Conservation (phyloP, 176 grass and related monocot genomes). For the Avena atlantica region DNA sequence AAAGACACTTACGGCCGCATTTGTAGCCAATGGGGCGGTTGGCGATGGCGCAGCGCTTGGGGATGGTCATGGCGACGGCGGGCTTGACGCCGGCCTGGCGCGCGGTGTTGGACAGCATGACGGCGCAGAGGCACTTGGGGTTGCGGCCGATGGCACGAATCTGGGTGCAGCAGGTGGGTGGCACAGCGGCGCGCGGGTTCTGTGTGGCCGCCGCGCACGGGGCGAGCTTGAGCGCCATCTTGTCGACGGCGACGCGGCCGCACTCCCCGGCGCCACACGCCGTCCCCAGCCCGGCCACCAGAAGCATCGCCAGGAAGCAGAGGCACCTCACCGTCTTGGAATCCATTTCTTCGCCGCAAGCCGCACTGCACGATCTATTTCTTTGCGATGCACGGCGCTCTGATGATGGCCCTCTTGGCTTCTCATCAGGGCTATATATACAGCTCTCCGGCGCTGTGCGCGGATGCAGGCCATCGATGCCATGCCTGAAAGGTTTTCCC, state of each 20-base stretch:
- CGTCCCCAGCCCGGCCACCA: constrained; percentile 39
- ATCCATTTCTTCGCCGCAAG: constrained; percentile 46
- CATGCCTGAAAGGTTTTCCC: constrained; percentile 30
- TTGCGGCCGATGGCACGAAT: constrained; percentile 62
- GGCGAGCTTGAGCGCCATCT: constrained; percentile 62
- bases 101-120: constrained; percentile 80
- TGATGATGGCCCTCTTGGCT: neutral
- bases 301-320: constrained; percentile 47
- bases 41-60: constrained; percentile 81
- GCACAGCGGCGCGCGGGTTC: constrained; percentile 54
- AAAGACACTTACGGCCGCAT: constrained; percentile 59
- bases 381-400: neutral
- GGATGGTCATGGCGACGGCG: constrained; percentile 74
- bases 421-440: constrained; percentile 37
- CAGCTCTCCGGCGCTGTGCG: constrained; percentile 1
- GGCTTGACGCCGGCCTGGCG: constrained; percentile 72
- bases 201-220: constrained; percentile 70
- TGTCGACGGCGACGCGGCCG: constrained; percentile 56
- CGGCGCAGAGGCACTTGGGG: constrained; percentile 77
- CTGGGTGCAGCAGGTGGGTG: constrained; percentile 63
- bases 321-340: constrained; percentile 42
- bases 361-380: neutral
- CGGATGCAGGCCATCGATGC: constrained; percentile 30
- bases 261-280: constrained; percentile 72
- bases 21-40: constrained; percentile 83